These are phyloP conservation scores for Paraglomus occultum DNA, from an alignment of 192 early-diverging fungal species.

Conservation along the genomic window DNA sequence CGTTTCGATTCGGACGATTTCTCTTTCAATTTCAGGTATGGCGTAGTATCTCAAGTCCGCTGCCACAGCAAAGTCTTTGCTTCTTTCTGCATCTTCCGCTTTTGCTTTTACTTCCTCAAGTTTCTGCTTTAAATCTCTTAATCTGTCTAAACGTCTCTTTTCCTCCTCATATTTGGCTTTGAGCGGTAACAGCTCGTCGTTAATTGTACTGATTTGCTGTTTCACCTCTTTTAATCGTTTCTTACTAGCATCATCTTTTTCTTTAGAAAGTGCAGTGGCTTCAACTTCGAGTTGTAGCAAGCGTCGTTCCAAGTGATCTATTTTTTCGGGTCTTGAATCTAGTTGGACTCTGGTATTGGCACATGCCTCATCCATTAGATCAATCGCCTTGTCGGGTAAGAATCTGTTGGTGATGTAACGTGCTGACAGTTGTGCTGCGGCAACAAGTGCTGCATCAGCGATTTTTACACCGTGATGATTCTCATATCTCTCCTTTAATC, in stretches of 20 bases:
- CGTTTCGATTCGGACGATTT: slow-evolving; percentile 68
- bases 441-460: slow-evolving; percentile 71
- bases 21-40: slow-evolving; percentile 83
- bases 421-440: slow-evolving; percentile 69
- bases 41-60: slow-evolving; percentile 95
- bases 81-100: slow-evolving; percentile 80
- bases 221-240: slow-evolving; percentile 75
- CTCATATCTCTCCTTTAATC: slow-evolving; percentile 79
- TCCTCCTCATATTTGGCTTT: slow-evolving; percentile 83
- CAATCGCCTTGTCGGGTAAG: slow-evolving; percentile 82
- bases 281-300: slow-evolving; percentile 95
- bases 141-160: slow-evolving; percentile 83
- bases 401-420: slow-evolving; percentile 74
- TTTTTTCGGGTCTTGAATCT: slow-evolving; percentile 94
- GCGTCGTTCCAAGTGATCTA: slow-evolving; percentile 93
- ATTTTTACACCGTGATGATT: slow-evolving; percentile 82
- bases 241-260: slow-evolving; percentile 83
- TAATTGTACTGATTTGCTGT: slow-evolving; percentile 77
- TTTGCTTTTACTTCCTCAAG: slow-evolving; percentile 86
- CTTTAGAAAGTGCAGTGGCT: slow-evolving; percentile 88
- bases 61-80: slow-evolving; percentile 79
- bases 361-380: slow-evolving; percentile 92
- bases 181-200: slow-evolving; percentile 88
- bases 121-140: slow-evolving; percentile 83
- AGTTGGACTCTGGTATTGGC: slow-evolving; percentile 95